phyloP scores from a whole-genome alignment of 2,329 filamentous ascomycete genomes.

The Colletotrichum lini region DNA sequence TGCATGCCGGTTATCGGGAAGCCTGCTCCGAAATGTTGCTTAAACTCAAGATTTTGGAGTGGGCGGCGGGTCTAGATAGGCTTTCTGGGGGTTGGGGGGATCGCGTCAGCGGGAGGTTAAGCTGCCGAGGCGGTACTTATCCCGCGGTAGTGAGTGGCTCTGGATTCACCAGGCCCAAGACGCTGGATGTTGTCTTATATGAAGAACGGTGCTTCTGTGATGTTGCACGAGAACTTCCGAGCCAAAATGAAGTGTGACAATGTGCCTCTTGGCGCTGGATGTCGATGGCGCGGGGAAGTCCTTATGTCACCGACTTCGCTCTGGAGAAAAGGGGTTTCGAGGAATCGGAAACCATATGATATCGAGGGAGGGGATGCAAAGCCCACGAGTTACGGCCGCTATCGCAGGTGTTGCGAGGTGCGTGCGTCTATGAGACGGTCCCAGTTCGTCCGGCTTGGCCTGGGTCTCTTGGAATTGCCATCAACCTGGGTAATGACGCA shows the following conservation, averaged over 20 bases:
- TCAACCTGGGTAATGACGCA: conserved; percentile 26
- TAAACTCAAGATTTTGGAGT: too few relatives aligned
- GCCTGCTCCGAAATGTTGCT: neutral
- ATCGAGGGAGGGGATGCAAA: too few relatives aligned
- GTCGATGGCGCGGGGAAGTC: too few relatives aligned
- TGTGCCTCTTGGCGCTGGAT: neutral
- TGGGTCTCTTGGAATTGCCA: conserved; percentile 8
- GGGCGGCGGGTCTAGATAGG: too few relatives aligned
- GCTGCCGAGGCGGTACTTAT: too few relatives aligned
- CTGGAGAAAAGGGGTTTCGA: neutral
- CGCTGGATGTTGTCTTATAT: too few relatives aligned
- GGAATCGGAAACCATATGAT: too few relatives aligned
- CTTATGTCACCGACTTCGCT: neutral
- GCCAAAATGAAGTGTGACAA: neutral
- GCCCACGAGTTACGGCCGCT: neutral
- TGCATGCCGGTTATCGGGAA: neutral
- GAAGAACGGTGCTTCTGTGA: too few relatives aligned
- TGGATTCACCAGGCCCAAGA: too few relatives aligned
- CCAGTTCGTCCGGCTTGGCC: neutral
- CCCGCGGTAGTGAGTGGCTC: too few relatives aligned
- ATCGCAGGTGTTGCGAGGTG: neutral
- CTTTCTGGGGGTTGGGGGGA: too few relatives aligned
- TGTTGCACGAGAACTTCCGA: neutral
- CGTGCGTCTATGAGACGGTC: neutral
- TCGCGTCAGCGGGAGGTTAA: too few relatives aligned